Conservation (phyloP, 345 rosid genomes). For the Gossypium sturtianum region DNA sequence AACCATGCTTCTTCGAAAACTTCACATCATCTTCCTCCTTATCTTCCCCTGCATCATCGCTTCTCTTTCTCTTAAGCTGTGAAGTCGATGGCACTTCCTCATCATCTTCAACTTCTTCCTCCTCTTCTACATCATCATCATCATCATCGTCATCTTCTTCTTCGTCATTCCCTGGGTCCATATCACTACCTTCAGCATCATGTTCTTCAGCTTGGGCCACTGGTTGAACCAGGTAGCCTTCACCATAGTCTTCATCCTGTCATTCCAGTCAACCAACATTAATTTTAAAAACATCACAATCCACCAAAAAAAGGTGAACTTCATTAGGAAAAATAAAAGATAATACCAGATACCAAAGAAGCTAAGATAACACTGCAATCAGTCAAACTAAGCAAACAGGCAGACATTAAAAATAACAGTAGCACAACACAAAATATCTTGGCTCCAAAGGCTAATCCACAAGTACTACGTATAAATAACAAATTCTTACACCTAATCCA, state of each 20-base stretch:
- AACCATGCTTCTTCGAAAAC: constrained; percentile 40
- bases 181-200: constrained; percentile 41
- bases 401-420: neutral
- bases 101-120: constrained; percentile 44
- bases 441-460: too few relatives aligned
- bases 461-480: neutral
- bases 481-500: neutral
- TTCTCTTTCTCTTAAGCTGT: constrained; percentile 51
- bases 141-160: constrained; percentile 27
- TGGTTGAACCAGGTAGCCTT: constrained; percentile 59
- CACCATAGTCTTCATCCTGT: constrained; percentile 61
- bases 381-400: too few relatives aligned
- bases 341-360: too few relatives aligned
- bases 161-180: constrained; percentile 40
- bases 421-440: neutral
- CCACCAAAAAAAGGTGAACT: neutral
- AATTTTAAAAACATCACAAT: neutral
- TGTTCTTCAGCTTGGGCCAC: constrained; percentile 44
- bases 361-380: too few relatives aligned
- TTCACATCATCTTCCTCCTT: constrained; percentile 29
- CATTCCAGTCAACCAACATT: constrained; percentile 6
- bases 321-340: too few relatives aligned
- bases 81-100: constrained; percentile 40
- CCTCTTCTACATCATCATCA: constrained; percentile 41
- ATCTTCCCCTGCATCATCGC: constrained; percentile 23